Evolutionary conservation across 495 filamentous ascomycete species (phyloP).

Genomic region (Talaromyces thailandensis): DNA sequence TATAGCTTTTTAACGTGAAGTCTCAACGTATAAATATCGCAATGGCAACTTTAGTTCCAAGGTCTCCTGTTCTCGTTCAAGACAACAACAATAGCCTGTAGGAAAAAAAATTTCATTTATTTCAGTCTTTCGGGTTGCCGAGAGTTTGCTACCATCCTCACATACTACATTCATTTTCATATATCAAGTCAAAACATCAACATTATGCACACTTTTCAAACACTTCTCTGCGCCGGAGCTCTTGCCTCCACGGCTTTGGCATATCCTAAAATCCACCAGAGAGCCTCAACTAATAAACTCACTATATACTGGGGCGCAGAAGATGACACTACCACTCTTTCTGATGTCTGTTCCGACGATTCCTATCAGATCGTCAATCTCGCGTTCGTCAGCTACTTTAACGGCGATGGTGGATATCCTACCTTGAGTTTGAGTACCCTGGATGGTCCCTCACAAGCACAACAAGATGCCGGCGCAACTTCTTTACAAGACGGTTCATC

Average conservation of each 20-base stretch:
- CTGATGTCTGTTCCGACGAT: constrained; percentile 47
- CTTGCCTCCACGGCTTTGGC: neutral
- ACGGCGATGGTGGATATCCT: constrained; percentile 43
- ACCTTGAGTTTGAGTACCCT: constrained; percentile 55
- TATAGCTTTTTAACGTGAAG: no score
- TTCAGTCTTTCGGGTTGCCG: neutral
- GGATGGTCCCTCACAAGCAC: neutral
- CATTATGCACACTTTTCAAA: neutral
- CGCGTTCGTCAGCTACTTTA: constrained; percentile 56
- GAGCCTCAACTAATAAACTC: neutral
- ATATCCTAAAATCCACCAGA: neutral
- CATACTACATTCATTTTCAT: neutral
- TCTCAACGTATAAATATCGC: neutral
- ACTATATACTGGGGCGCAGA: constrained; percentile 3
- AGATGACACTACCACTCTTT: constrained; percentile 20
- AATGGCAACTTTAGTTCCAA: neutral
- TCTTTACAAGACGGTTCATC: constrained; percentile 23
- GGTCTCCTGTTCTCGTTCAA: neutral
- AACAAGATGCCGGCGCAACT: constrained; percentile 44
- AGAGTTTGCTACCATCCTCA: neutral
- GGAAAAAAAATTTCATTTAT: neutral
- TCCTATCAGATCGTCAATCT: constrained; percentile 59
- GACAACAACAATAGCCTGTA: neutral
- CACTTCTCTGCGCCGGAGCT: neutral
- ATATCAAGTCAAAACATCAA: neutral